These are phyloP conservation scores for Stromatinia cepivora DNA, from an alignment of 2,329 filamentous ascomycete genomes.

Conservation along the genomic window DNA sequence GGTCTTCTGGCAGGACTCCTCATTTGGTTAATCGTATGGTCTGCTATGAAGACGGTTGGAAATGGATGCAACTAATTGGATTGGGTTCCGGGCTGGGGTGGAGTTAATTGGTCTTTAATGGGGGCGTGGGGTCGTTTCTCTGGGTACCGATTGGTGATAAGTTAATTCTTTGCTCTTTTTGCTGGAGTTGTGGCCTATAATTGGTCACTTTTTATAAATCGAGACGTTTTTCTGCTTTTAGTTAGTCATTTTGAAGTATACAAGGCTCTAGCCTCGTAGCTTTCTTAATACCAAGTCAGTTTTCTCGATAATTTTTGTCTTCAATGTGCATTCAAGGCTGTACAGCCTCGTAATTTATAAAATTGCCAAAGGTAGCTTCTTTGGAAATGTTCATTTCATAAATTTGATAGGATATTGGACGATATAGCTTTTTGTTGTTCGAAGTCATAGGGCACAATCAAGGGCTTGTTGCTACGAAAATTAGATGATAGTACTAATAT, in stretches of 20 bases:
- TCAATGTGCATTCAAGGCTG: not conserved
- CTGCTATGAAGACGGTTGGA: not conserved
- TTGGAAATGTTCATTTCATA: not conserved
- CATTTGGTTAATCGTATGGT: slow-evolving; percentile 1
- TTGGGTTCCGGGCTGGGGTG: not conserved
- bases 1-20: not conserved
- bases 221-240: not conserved
- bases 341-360: not conserved
- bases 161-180: not conserved
- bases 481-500: not conserved
- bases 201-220: not conserved
- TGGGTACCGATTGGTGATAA: not conserved
- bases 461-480: accelerated
- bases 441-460: accelerated
- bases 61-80: slow-evolving; percentile 7
- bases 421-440: not conserved
- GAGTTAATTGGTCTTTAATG: not conserved
- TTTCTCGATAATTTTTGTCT: not conserved
- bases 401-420: not conserved
- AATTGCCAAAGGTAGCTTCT: not conserved
- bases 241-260: not conserved
- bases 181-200: not conserved
- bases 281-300: not conserved
- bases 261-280: not conserved
- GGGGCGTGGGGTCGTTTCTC: not conserved